Percentiles rank a stretch among this genome's conserved stretches.
phyloP scores from a whole-genome alignment of 2,329 filamentous ascomycete genomes.

The Claviceps quebecensis region DNA sequence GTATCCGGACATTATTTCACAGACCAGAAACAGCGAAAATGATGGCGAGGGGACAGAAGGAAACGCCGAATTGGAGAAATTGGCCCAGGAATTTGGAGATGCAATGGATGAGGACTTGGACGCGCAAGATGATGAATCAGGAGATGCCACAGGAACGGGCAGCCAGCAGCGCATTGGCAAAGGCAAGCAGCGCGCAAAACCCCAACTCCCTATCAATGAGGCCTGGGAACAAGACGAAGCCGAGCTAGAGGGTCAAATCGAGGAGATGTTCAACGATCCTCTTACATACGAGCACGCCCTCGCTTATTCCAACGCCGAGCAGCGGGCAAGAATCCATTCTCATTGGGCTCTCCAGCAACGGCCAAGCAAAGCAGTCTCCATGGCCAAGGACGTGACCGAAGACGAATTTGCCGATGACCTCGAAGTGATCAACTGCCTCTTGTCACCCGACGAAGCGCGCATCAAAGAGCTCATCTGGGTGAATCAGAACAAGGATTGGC shows the following conservation, averaged over 20 bases:
- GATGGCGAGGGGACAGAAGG: conserved; percentile 12
- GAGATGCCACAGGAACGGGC: neutral
- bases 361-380: conserved; percentile 34
- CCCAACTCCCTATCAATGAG: conserved; percentile 42
- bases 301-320: conserved; percentile 42
- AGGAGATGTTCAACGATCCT: conserved; percentile 52
- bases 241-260: conserved; percentile 55
- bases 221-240: conserved; percentile 51
- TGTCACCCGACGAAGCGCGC: conserved; percentile 58
- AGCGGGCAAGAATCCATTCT: conserved; percentile 39
- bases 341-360: conserved; percentile 35
- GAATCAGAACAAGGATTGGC: conserved; percentile 85
- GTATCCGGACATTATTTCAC: conserved; percentile 18
- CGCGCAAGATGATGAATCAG: conserved; percentile 3
- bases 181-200: conserved; percentile 16
- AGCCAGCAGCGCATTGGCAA: conserved; percentile 9
- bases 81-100: conserved; percentile 33
- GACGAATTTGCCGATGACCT: conserved; percentile 82
- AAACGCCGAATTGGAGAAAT: conserved; percentile 22
- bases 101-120: conserved; percentile 19
- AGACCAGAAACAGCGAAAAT: conserved; percentile 5
- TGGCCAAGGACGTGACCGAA: conserved; percentile 54
- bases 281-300: conserved; percentile 41
- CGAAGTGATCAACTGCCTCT: conserved; percentile 68
- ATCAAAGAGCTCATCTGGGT: conserved; percentile 92